Evolutionary conservation across 345 rosid species (phyloP).

Genomic region (Lumnitzera racemosa): DNA sequence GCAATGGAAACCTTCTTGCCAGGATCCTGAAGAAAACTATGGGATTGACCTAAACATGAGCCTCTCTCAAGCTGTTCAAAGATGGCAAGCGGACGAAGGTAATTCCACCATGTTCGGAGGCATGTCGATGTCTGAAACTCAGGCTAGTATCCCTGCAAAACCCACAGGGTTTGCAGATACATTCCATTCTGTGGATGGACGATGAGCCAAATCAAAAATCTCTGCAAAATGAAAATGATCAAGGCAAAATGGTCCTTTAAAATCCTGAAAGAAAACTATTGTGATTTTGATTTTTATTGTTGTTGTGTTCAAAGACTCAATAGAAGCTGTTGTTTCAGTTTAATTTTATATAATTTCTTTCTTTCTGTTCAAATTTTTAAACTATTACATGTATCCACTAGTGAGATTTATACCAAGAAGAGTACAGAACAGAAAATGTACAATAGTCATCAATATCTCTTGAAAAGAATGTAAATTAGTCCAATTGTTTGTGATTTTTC

Average conservation of each 20-base stretch:
- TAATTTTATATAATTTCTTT: background rate
- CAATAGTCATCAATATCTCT: no score
- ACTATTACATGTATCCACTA: background rate
- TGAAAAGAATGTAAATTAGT: no score
- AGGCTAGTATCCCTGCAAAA: constrained; percentile 53
- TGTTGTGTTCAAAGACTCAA: no score
- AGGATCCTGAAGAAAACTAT: constrained; percentile 46
- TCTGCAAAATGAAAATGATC: background rate
- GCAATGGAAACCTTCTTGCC: constrained; percentile 75
- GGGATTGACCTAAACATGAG: constrained; percentile 65
- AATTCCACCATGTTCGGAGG: constrained; percentile 41
- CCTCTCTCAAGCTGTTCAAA: constrained; percentile 71
- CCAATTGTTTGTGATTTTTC: no score
- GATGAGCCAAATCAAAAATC: constrained; percentile 30
- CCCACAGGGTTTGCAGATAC: constrained; percentile 43
- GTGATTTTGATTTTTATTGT: no score
- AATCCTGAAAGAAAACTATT: no score
- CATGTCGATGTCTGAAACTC: constrained; percentile 40
- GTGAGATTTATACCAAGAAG: background rate
- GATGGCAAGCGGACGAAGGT: constrained; percentile 80
- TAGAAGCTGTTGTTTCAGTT: background rate
- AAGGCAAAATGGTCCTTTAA: no score
- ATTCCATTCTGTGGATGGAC: constrained; percentile 47
- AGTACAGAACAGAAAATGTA: background rate
- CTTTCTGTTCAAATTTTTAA: background rate